Conservation (phyloP, 768 basidiomycete genomes). For the Lentinula raphanica region DNA sequence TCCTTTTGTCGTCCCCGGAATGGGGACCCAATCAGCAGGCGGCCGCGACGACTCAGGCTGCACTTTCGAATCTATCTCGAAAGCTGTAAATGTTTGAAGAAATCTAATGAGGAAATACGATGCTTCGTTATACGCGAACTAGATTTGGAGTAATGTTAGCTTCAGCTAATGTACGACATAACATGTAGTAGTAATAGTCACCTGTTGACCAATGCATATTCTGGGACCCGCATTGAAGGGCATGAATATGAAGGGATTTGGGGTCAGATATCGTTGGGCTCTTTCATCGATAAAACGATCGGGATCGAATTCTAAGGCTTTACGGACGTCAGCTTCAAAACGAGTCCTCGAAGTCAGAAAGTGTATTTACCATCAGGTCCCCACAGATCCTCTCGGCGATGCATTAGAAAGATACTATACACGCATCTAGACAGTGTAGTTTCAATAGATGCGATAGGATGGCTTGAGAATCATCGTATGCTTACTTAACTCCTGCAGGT, state of each 20-base stretch:
- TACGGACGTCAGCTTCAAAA: too few species aligned
- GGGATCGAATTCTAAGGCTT: conserved; percentile 58
- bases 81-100: conserved; percentile 45
- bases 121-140: conserved; percentile 61
- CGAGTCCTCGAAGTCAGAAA: too few species aligned
- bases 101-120: conserved; percentile 61
- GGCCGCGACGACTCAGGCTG: conserved; percentile 38
- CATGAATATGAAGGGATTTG: conserved; percentile 49
- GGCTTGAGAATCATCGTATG: neutral
- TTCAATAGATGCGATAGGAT: neutral
- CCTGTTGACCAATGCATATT: conserved; percentile 46
- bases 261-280: conserved; percentile 45
- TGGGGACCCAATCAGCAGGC: conserved; percentile 38
- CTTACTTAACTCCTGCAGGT: conserved; percentile 24
- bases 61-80: conserved; percentile 39
- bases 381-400: conserved; percentile 59
- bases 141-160: neutral
- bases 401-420: conserved; percentile 54
- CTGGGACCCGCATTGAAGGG: conserved; percentile 50
- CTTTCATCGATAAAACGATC: conserved; percentile 64
- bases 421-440: conserved; percentile 21
- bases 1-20: conserved; percentile 30
- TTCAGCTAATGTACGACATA: neutral
- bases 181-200: too few species aligned
- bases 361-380: conserved; percentile 52